Evolutionary conservation across 441 rosid species (phyloP), one percentile per base, ranked within the genome.

Genomic region (Rhodomyrtus psidioides): DNA sequence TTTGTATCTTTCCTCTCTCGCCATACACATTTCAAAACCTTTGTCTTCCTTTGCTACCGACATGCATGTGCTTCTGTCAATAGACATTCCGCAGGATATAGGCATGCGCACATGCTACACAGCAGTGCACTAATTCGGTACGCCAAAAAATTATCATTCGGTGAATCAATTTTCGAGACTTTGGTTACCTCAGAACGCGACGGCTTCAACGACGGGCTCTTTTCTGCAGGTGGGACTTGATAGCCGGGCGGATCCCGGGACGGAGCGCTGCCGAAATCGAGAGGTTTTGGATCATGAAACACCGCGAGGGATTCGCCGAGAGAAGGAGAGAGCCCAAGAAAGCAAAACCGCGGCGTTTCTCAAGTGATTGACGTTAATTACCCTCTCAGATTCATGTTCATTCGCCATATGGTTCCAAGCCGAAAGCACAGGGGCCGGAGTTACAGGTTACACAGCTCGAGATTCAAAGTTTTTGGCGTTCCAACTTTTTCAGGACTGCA

Each of bases 201-300:
- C 4, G 14, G 59, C 30, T 30, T 84, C 81, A 17, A 83, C 24
- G 9, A n/a, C 54, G 17, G 84, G 4, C 28, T 81, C 26, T 13
- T 3, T 27, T 30, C 79, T 85, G 30, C 92, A 95, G 98, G 93
- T 95, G 98, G 97, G 94, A 92, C 89, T 90, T 95, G 89, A 94
- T 95, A 84, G 97, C 98, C 1, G 97, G 96, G 12, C 84, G 98
- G 85, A 91, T 94, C 85, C 95, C 96, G 7, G 98, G 97, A 60
- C 89, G 97, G 70, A 89, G 90, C 58, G 90, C 95, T 15, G 97
- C 91, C 55, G 97, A 95, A 88, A 93, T 95, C 88, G 98, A 95
- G 93, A 93, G 98, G 91, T 94, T 94, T 89, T 95, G 98, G 98
- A 91, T 95, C 87, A 94, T 95, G 98, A 91, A 88, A 90, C 92